These are phyloP conservation scores for Trifolium subterraneum DNA, from an alignment of 306 rosid genomes.

Conservation along the genomic window DNA sequence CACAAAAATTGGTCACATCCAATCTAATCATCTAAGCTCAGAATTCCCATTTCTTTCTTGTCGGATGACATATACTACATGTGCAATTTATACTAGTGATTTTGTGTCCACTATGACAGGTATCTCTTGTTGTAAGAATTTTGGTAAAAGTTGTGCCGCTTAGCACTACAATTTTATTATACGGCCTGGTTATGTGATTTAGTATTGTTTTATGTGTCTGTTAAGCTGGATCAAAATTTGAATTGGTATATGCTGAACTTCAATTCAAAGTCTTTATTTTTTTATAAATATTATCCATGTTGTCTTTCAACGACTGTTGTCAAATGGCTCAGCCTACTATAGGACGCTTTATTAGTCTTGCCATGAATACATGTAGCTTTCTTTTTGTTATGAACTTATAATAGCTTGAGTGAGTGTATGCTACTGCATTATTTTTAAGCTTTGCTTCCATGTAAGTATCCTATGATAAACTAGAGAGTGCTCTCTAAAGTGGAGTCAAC, in stretches of 20 bases:
- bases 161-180: not conserved
- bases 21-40: slow-evolving; percentile 13
- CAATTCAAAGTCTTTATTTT: not conserved
- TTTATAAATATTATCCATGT: no score
- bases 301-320: not conserved
- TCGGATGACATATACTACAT: slow-evolving; percentile 27
- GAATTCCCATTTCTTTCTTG: slow-evolving; percentile 21
- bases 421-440: not conserved
- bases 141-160: slow-evolving; percentile 2
- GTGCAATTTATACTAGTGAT: slow-evolving; percentile 27
- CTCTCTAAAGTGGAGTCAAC: not conserved
- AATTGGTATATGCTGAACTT: not conserved
- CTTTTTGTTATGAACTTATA: not conserved
- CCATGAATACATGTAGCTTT: not conserved
- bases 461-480: not conserved
- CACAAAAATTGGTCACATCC: slow-evolving; percentile 65
- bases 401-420: not conserved
- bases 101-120: slow-evolving; percentile 22
- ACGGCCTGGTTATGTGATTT: slow-evolving; percentile 1
- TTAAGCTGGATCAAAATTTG: no score
- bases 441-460: not conserved
- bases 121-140: not conserved
- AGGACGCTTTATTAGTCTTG: not conserved
- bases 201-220: not conserved
- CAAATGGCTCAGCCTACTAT: not conserved